These are phyloP conservation scores for Talaromyces amestolkiae DNA, from an alignment of 2,329 filamentous ascomycete species.

Conservation along the genomic window DNA sequence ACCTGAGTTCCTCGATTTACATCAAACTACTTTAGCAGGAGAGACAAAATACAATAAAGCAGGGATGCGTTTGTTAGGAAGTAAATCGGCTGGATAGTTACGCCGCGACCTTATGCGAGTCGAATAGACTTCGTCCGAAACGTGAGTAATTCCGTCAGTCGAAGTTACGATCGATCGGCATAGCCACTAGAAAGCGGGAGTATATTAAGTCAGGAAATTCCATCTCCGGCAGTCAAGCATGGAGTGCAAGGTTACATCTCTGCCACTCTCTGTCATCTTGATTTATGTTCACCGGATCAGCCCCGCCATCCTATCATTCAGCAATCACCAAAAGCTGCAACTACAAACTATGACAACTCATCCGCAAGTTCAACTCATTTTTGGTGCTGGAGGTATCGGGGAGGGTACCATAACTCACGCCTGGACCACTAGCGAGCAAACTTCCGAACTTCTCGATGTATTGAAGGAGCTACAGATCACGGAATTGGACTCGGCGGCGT, in stretches of 20 bases:
- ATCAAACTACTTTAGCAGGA: neutral
- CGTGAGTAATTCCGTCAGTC: neutral
- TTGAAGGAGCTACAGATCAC: slow-evolving; percentile 1
- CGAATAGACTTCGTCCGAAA: slow-evolving; percentile 1
- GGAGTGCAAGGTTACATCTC: neutral
- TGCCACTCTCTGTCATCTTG: neutral
- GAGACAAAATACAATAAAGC: neutral
- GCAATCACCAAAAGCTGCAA: neutral
- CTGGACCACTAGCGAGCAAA: neutral
- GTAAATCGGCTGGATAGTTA: slow-evolving; percentile 1
- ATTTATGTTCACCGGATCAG: slow-evolving; percentile 3
- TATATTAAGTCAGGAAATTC: slow-evolving; percentile 4
- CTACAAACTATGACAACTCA: neutral
- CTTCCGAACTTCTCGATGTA: neutral
- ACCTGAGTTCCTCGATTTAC: neutral
- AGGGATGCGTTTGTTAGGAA: slow-evolving; percentile 2
- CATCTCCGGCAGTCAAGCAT: neutral
- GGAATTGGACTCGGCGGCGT: neutral
- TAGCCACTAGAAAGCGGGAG: neutral
- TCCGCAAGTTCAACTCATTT: slow-evolving; percentile 1
- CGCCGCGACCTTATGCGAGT: neutral
- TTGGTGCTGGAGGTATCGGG: slow-evolving; percentile 3
- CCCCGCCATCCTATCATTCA: neutral
- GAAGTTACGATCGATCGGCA: neutral
- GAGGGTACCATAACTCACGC: neutral